Evolutionary conservation across 495 filamentous ascomycete genomes (phyloP), one percentile per base, ranked within the genome.

Genomic region (Penicillium egyptiacum): DNA sequence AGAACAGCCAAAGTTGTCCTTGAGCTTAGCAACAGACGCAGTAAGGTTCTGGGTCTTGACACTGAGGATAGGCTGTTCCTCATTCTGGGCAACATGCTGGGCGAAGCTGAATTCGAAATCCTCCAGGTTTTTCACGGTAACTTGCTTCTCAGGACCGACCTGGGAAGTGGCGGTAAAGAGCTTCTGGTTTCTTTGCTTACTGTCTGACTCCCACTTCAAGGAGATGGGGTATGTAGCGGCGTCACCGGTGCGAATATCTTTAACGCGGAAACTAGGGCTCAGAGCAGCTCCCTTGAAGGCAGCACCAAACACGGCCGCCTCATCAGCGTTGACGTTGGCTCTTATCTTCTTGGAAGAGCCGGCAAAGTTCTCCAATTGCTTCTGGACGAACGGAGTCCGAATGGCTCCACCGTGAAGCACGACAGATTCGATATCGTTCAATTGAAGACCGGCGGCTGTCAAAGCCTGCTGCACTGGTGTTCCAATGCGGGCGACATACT

Each of bases 261-360:
- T 99, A 64, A 99, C 95, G 50, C 89, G 86, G 82, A 99, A 99
- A 66, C 86, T 91, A 35, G 92, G 91, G 72, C 89, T 95, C 48
- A 98, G 80, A 58, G 86, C 86, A 46, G 95, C 95, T 28, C 88
- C 95, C 68, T 91, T 90, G 80, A 98, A 98, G 19, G 90, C 91
- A 49, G 95, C 95, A 61, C 95, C 95, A 72, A 99, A 96, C 16
- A 96, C 94, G 47, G 95, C 94, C 16, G 95, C 85, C 75, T 99
- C 95, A 70, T 99, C 95, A 26, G 92, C 87, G 73, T 99, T 99
- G 62, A 99, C 95, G 64, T 92, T 98, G 62, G 88, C 87, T 53
- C 90, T 85, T 56, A 99, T 79, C 77, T 96, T 97, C 49, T 86
- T 83, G 6, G 83, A 77, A 16, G 79, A 80, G 10, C 88, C 88